Evolutionary conservation across 371 early-diverging fungal species (phyloP).

Genomic region (Mucor velutinosus): DNA sequence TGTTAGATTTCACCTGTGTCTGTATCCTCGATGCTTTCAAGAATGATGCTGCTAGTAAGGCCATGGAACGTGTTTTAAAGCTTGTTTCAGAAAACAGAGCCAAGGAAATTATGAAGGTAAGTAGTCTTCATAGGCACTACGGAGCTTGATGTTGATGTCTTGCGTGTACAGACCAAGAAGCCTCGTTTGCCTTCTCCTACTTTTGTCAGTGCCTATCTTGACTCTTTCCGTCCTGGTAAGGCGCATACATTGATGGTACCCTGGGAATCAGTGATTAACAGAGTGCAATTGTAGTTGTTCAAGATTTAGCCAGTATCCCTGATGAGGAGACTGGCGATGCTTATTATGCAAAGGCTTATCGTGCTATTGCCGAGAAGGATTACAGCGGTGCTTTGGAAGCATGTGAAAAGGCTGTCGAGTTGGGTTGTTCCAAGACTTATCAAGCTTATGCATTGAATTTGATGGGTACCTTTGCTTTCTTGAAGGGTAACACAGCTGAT

Average conservation of each 20-base stretch:
- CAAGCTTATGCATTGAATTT: slow-evolving; percentile 77
- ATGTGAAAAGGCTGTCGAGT: slow-evolving; percentile 69
- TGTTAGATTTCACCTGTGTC: slow-evolving; percentile 83
- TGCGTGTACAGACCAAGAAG: slow-evolving; percentile 37
- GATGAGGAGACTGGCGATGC: slow-evolving; percentile 50
- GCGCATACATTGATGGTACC: background rate
- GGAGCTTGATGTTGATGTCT: background rate
- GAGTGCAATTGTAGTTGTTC: slow-evolving; percentile 18
- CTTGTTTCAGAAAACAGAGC: slow-evolving; percentile 78
- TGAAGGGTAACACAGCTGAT: slow-evolving; percentile 79
- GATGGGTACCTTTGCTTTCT: slow-evolving; percentile 86
- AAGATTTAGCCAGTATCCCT: slow-evolving; percentile 33
- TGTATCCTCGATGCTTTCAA: slow-evolving; percentile 94
- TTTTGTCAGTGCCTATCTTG: slow-evolving; percentile 89
- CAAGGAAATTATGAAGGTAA: slow-evolving; percentile 72
- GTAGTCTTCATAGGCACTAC: background rate
- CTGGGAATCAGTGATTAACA: background rate
- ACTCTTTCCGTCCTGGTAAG: slow-evolving; percentile 79
- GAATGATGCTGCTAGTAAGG: slow-evolving; percentile 75
- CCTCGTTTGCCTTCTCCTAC: slow-evolving; percentile 87
- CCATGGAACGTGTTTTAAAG: slow-evolving; percentile 91
- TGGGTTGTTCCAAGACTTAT: slow-evolving; percentile 53
- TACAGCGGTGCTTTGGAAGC: slow-evolving; percentile 73
- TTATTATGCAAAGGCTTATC: slow-evolving; percentile 52
- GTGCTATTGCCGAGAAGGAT: slow-evolving; percentile 54